Percentiles rank a stretch among this genome's conserved stretches.
Conservation (phyloP, 2,329 filamentous ascomycete genomes). For the Apiospora kogelbergensis region DNA sequence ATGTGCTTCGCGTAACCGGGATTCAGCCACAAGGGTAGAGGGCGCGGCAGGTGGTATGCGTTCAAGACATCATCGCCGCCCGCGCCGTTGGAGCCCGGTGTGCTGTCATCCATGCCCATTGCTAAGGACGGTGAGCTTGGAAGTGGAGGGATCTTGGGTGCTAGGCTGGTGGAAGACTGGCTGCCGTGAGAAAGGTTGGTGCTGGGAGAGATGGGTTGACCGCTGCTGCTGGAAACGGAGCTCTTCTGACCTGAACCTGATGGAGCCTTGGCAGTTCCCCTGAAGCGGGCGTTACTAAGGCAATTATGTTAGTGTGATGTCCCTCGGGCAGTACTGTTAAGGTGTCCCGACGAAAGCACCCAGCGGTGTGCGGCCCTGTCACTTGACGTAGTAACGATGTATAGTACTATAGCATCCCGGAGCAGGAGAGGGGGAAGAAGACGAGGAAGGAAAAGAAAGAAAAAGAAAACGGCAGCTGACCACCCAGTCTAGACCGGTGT, state of each 20-base stretch:
- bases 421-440: neutral
- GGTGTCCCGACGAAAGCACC: neutral
- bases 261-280: slow-evolving; percentile 52
- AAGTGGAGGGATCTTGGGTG: slow-evolving; percentile 61
- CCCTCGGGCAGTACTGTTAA: slow-evolving; percentile 13
- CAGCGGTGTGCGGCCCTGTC: neutral
- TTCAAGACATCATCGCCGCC: slow-evolving; percentile 56
- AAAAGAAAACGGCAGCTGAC: neutral
- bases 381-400: neutral
- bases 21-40: slow-evolving; percentile 73
- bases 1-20: slow-evolving; percentile 78
- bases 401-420: neutral
- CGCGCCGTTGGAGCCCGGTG: slow-evolving; percentile 39
- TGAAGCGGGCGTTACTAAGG: slow-evolving; percentile 56
- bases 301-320: slow-evolving; percentile 25
- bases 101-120: slow-evolving; percentile 66
- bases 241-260: slow-evolving; percentile 44
- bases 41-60: slow-evolving; percentile 64
- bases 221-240: slow-evolving; percentile 47
- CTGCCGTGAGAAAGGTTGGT: slow-evolving; percentile 45
- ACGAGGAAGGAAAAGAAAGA: neutral
- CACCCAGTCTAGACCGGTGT: neutral
- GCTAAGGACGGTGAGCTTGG: slow-evolving; percentile 64
- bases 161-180: slow-evolving; percentile 51
- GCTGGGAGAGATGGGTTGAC: slow-evolving; percentile 46